phyloP scores from a whole-genome alignment of 768 basidiomycete genomes.

The Suillus alpinus region DNA sequence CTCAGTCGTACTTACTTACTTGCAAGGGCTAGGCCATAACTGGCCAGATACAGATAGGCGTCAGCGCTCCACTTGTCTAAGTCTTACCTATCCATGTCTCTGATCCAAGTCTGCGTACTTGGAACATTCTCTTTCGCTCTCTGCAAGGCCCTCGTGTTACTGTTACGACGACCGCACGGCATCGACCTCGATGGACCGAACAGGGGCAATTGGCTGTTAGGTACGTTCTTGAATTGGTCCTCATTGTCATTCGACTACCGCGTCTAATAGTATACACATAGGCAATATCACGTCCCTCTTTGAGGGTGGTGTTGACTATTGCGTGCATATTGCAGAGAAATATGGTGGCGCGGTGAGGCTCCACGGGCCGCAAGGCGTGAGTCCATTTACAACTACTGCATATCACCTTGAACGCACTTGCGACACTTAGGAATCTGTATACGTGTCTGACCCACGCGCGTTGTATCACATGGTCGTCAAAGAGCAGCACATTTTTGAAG shows the following conservation, averaged over 20 bases:
- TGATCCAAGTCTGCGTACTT: background rate
- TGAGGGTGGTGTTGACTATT: slow-evolving; percentile 36
- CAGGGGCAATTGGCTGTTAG: background rate
- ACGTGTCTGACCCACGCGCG: slow-evolving; percentile 49
- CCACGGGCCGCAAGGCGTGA: slow-evolving; percentile 46
- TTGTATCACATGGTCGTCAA: slow-evolving; percentile 48
- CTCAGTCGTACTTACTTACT: background rate
- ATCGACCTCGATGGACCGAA: slow-evolving; percentile 1
- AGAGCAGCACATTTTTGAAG: slow-evolving; percentile 50
- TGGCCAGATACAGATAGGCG: background rate
- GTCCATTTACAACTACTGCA: slow-evolving; percentile 6
- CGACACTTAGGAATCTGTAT: slow-evolving; percentile 34
- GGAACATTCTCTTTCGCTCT: background rate
- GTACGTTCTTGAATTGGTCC: background rate
- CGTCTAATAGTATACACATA: slow-evolving; percentile 8
- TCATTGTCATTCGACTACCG: background rate
- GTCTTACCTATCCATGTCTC: background rate
- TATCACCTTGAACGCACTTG: background rate
- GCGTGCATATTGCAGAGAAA: slow-evolving; percentile 19
- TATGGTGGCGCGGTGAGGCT: slow-evolving; percentile 47
- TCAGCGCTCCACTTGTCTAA: too few species aligned
- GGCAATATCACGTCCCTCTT: slow-evolving; percentile 36
- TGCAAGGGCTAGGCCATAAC: background rate
- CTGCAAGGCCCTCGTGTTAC: background rate
- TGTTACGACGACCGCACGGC: background rate